Conservation (phyloP, 2,329 filamentous ascomycete species). For the Aspergillus sp. region DNA sequence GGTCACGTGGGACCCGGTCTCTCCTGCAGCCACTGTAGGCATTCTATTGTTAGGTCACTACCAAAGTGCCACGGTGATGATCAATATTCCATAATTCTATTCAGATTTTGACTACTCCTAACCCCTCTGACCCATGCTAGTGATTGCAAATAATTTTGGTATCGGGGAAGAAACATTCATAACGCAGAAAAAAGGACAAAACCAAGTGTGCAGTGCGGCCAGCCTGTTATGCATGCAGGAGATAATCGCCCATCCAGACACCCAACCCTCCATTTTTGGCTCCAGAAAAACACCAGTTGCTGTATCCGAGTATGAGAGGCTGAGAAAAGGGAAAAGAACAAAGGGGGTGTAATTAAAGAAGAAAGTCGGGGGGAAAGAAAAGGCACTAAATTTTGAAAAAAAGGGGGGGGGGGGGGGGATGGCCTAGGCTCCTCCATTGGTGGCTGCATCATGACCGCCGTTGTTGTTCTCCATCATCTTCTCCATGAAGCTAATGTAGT, state of each 20-base stretch:
- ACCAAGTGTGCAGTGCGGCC: slow-evolving; percentile 19
- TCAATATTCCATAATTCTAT: neutral
- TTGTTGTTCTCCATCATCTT: slow-evolving; percentile 61
- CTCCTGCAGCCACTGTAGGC: neutral
- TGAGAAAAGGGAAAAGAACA: slow-evolving; percentile 13
- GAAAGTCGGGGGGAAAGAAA: slow-evolving; percentile 16
- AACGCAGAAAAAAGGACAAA: slow-evolving; percentile 7
- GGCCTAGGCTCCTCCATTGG: slow-evolving; percentile 20
- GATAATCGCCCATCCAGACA: slow-evolving; percentile 19
- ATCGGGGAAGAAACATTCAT: slow-evolving; percentile 1
- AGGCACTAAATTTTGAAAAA: neutral
- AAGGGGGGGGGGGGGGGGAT: too few species aligned
- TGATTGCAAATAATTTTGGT: slow-evolving; percentile 1
- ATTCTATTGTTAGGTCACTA: too few species aligned
- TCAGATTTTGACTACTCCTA: neutral
- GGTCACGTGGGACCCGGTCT: neutral
- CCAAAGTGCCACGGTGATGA: neutral
- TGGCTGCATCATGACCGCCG: slow-evolving; percentile 23
- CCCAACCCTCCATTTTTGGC: slow-evolving; percentile 20
- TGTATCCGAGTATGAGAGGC: slow-evolving; percentile 16
- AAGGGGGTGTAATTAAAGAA: slow-evolving; percentile 8
- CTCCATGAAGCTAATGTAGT: slow-evolving; percentile 98
- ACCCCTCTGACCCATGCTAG: slow-evolving; percentile 1
- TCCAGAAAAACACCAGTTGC: slow-evolving; percentile 25
- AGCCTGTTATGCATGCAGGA: slow-evolving; percentile 30